Base-by-base conservation (phyloP, 2,329 filamentous ascomycete genomes). In the Pyrenophora seminiperda region DNA sequence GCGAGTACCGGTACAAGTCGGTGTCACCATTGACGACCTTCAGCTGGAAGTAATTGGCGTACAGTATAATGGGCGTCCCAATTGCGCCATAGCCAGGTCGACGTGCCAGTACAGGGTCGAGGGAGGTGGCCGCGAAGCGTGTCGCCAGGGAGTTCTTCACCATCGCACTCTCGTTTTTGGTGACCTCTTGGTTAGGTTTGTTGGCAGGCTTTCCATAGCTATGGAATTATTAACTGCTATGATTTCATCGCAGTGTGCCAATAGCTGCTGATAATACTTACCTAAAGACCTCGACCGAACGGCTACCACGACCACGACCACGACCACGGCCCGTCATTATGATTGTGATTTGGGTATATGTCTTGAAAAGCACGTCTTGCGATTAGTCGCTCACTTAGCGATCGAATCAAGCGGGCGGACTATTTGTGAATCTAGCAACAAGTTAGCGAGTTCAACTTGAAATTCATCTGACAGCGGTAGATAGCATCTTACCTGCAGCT, bases 1-100 rank as follows among this genome's bases (percentile, higher is more conserved):
- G 42, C 0, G 58, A 63, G 37, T 73, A 73, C 1, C 65, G 61
- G 43, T 69, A 67, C 0, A 72, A 36, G 1, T 53, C 37, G 6
- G 57, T 54, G 2, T 66, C 47, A 1, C 54, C 15, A 0, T 54
- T 46, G 66, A 62, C 52, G 3, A 53, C 58, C 50, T 77, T 78
- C n/a, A 74, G 17, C 5, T 68, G 50, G 43, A 74, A 68, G 50
- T 70, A 73, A 32, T 75, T 81, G 0, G 78, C 72, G 15, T 74
- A 70, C 0, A 81, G 65, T 0, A 73, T 50, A 22, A 76, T 74
- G 0, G 54, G 20, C 18, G 30, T 67, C 14, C 78, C 78, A 19
- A 58, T 46, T 0, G 53, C 74, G 1, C 75, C 78, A 48, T 71
- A 69, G 1, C 56, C 63, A 17, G 69, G 65, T 3, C 66, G 56